Conservation (phyloP, 306 rosid species). For the Luffa acutangula region DNA sequence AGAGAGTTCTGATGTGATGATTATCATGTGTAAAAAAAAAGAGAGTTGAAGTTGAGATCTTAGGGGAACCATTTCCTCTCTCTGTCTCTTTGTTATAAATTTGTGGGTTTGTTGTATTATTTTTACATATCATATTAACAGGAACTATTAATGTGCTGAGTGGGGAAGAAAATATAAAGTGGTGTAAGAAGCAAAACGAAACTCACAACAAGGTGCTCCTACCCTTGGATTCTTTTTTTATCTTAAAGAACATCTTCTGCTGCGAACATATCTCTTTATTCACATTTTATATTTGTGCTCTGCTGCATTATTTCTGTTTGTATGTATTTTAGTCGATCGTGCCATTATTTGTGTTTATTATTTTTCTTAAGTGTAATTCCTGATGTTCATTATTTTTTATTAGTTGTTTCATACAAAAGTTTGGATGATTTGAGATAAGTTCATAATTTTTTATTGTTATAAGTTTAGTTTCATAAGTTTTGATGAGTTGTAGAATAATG, state of each 20-base stretch:
- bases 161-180: constrained; percentile 45
- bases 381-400: too few species aligned
- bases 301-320: too few species aligned
- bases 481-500: too few species aligned
- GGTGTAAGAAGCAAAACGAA: constrained; percentile 30
- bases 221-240: background rate
- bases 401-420: too few species aligned
- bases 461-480: too few species aligned
- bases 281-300: constrained; percentile 6
- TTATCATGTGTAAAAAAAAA: constrained; percentile 29
- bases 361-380: too few species aligned
- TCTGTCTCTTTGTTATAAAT: background rate
- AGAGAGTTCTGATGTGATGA: too few species aligned
- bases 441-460: too few species aligned
- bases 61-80: constrained; percentile 38
- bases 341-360: too few species aligned
- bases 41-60: background rate
- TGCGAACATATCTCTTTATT: constrained; percentile 3
- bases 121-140: background rate
- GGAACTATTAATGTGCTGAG: constrained; percentile 16
- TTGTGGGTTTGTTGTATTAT: background rate
- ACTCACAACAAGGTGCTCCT: background rate
- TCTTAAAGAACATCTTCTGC: constrained; percentile 9
- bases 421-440: too few species aligned
- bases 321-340: too few species aligned